Evolutionary conservation across 805 yeast species (phyloP).

Genomic region (Teunomyces tritomae): DNA sequence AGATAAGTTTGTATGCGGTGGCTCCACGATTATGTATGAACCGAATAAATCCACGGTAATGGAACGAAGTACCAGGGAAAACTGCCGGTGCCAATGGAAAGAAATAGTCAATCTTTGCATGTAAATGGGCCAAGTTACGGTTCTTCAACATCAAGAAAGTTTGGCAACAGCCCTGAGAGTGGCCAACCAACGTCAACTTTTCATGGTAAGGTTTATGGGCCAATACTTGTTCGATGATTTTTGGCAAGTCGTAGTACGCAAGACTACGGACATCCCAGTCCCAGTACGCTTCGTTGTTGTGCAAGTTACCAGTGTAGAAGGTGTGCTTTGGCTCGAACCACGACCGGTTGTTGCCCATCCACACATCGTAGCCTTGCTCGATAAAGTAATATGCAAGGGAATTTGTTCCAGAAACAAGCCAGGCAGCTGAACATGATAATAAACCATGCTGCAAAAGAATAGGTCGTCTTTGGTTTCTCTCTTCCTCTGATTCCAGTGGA

Average conservation of each 20-base stretch:
- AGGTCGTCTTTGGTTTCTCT: slow-evolving; percentile 49
- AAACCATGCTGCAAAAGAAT: slow-evolving; percentile 81
- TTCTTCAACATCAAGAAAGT: slow-evolving; percentile 65
- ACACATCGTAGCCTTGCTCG: slow-evolving; percentile 71
- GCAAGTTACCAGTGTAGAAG: slow-evolving; percentile 28
- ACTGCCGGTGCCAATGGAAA: slow-evolving; percentile 89
- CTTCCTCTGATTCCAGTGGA: slow-evolving; percentile 35
- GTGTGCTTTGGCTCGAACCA: slow-evolving; percentile 74
- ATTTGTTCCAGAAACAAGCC: slow-evolving; percentile 75
- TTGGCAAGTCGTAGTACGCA: slow-evolving; percentile 75
- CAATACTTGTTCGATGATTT: slow-evolving; percentile 63
- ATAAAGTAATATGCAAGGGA: slow-evolving; percentile 63
- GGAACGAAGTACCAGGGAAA: slow-evolving; percentile 75
- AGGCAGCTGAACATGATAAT: slow-evolving; percentile 83
- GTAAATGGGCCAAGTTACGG: slow-evolving; percentile 30
- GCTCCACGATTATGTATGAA: slow-evolving; percentile 56
- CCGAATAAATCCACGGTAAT: slow-evolving; percentile 57
- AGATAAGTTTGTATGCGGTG: slow-evolving; percentile 46
- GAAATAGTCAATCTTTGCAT: slow-evolving; percentile 60
- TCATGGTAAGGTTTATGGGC: slow-evolving; percentile 35
- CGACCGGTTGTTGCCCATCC: slow-evolving; percentile 90
- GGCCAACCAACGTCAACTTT: slow-evolving; percentile 68
- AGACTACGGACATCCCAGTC: slow-evolving; percentile 89
- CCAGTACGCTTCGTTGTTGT: slow-evolving; percentile 65
- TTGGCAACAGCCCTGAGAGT: slow-evolving; percentile 94